phyloP scores from a whole-genome alignment of 2,329 filamentous ascomycete species.

The Talaromyces pinophilus region DNA sequence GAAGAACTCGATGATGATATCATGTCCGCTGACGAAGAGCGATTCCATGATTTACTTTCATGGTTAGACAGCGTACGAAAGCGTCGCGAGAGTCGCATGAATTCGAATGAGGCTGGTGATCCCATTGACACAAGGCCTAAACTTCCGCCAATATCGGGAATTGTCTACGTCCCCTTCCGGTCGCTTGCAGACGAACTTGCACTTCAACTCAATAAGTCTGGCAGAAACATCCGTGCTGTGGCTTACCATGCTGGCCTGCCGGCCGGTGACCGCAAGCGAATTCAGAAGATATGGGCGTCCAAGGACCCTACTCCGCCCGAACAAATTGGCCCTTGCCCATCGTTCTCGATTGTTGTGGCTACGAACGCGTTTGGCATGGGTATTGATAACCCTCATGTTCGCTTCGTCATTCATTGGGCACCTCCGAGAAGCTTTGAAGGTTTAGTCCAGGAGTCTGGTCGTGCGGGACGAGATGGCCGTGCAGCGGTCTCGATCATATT shows the following conservation, averaged over 20 bases:
- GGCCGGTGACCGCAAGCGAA: conserved; percentile 68
- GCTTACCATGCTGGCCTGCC: conserved; percentile 63
- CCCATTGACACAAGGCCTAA: conserved; percentile 21
- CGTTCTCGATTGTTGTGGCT: conserved; percentile 89
- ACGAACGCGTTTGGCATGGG: conserved; percentile 98
- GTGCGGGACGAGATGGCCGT: conserved; percentile 85
- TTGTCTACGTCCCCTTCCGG: conserved; percentile 50
- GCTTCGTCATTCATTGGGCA: conserved; percentile 94
- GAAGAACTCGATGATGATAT: conserved; percentile 35
- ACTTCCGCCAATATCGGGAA: conserved; percentile 46
- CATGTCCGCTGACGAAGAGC: conserved; percentile 55
- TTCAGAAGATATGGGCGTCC: conserved; percentile 46
- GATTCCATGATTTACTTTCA: conserved; percentile 72
- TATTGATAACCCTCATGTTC: conserved; percentile 92
- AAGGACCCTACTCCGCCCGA: conserved; percentile 24
- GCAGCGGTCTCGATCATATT: conserved; percentile 86
- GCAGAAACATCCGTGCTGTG: conserved; percentile 43
- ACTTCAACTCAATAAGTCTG: conserved; percentile 33
- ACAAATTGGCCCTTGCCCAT: conserved; percentile 45
- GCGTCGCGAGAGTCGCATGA: conserved; percentile 61
- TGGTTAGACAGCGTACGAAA: conserved; percentile 76
- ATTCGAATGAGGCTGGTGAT: conserved; percentile 35
- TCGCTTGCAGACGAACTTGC: conserved; percentile 46
- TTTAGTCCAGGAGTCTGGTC: conserved; percentile 93
- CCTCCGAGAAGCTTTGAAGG: conserved; percentile 92